Base-by-base conservation (phyloP, 1,284 basidiomycete species). In the Sphaerobolus stellatus region DNA sequence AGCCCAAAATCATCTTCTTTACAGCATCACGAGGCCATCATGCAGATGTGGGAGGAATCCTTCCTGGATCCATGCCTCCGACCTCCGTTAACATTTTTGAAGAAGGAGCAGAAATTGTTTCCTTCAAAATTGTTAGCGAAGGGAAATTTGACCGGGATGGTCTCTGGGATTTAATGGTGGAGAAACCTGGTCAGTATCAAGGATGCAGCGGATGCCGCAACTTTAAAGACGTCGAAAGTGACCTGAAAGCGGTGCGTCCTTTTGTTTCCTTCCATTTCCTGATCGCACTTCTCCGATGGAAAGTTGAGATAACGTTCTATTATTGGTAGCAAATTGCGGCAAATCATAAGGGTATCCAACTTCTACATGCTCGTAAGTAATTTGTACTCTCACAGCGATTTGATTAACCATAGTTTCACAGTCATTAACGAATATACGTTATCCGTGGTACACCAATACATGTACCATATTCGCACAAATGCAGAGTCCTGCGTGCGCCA, bases 61-160 rank as follows among this genome's bases (percentile, higher is more conserved):
- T 93, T 5, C 91, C 93, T 1, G 90, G 85, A 20, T 94, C 91
- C 16, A 98, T 98, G 95, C 95, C 95, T 0, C 92, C 95, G 0
- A 94, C 90, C 1, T 92, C 88, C 25, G 90, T 90, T 55, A 92
- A 80, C 56, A 86, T 98, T 48, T 94, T 88, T 60, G 91, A 92
- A 1, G 96, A 99, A 71, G 95, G 95, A 13, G 95, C 95, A 0
- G 83, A 94, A 66, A 92, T 98, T 56, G 81, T 86, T 58, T 91
- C 89, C 64, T 94, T 99, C 81, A 98, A 97, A 73, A 87, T 98
- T 59, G 95, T 99, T 14, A 76, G 82, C 44, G 79, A 82, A 18
- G 94, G 95, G 5, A 71, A 86, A 4, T 98, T 93, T 67, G 85
- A 98, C 66, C 77, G 79, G 50, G 79, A 87, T 36, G 88, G 85